Evolutionary conservation across 768 basidiomycete species (phyloP), one percentile per base, ranked within the genome.

Genomic region (Suillus bovinus): DNA sequence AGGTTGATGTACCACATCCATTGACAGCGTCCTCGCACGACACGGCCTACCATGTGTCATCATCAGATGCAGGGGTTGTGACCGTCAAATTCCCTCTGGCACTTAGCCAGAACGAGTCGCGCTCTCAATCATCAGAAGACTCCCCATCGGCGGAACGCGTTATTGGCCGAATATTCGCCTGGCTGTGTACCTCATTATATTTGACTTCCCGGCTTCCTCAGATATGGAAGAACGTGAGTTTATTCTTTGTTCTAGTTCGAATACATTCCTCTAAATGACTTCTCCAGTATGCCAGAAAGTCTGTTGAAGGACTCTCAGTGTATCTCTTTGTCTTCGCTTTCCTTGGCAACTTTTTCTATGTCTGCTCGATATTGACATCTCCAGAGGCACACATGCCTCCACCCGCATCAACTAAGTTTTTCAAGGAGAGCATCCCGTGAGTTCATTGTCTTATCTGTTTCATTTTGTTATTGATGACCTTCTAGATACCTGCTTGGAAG

Each of bases 161-260:
- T 29, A 77, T 99, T 55, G 97, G 97, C 1, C 88, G 97, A 3
- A 85, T 94, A 59, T 94, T 91, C 60, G 96, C 97, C 10, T 99
- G 97, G 97, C 71, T 89, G 22, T 98, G 96, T 72, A 94, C 96
- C 2, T 91, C 87, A 0, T 79, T 98, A 17, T 99, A 99, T 75
- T 79, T 99, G 39, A 98, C 96, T 4, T 93, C 91, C 4, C 86
- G 97, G 63, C 76, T 99, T 69, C 97, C 97, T 24, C 97, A 99
- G 74, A 97, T 99, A 65, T 99, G 97, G 97, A 96, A 96, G 76
- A 98, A 98, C 70, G 96, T 97, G 74, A 73, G 94, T 86, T 41
- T 29, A 49, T 34, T 24, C 56, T 33, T 36, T 54, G 27, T 24
- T 49, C 50, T 41, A 9, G 17, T 61, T 36, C 41, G 41, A 57